Conservation (phyloP, 306 rosid species). For the Fagus crenata region DNA sequence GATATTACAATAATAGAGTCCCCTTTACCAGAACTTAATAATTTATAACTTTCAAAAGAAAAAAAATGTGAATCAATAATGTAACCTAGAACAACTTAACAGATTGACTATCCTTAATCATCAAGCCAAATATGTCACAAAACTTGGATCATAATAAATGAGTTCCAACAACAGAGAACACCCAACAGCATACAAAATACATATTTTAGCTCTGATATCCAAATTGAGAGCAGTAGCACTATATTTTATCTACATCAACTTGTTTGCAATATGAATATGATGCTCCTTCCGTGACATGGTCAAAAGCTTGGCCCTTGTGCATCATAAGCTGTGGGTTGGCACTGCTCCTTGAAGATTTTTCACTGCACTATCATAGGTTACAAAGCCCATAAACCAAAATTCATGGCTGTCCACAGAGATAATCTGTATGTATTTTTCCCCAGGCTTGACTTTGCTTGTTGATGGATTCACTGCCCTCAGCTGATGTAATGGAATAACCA, state of each 20-base stretch:
- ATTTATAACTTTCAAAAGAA: neutral
- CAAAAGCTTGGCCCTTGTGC: constrained; percentile 8
- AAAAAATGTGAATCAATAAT: constrained; percentile 19
- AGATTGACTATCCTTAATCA: neutral
- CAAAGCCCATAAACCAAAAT: constrained; percentile 98
- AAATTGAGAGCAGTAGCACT: constrained; percentile 19
- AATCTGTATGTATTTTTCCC: constrained; percentile 81
- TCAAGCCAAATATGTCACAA: constrained; percentile 14
- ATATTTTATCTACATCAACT: constrained; percentile 33
- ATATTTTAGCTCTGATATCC: constrained; percentile 20
- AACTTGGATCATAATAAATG: neutral
- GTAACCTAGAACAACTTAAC: constrained; percentile 16
- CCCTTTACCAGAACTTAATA: neutral
- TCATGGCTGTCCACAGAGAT: constrained; percentile 95
- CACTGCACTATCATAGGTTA: constrained; percentile 80
- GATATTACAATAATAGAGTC: neutral
- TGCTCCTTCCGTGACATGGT: constrained; percentile 16
- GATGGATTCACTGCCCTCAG: constrained; percentile 87
- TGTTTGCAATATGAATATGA: neutral
- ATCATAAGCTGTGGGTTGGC: constrained; percentile 49
- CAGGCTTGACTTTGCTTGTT: constrained; percentile 67
- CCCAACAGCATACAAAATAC: constrained; percentile 21
- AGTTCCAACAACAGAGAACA: constrained; percentile 5
- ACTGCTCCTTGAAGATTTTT: constrained; percentile 64
- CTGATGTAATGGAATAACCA: constrained; percentile 87